Base-by-base conservation (phyloP, 805 yeast genomes). In the Teunomyces aglyptinius region DNA sequence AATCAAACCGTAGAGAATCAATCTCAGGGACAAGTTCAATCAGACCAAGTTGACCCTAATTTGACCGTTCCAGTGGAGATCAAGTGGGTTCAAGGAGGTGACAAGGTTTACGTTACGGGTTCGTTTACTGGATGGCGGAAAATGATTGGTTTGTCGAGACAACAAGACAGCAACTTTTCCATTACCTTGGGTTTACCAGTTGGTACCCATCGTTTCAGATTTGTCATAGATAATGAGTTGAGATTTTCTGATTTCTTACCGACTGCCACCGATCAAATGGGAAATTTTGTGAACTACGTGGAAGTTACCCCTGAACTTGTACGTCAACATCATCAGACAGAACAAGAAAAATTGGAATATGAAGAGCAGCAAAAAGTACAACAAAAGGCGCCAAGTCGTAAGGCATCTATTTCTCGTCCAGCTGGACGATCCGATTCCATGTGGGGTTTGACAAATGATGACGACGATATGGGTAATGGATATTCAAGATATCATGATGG, bases 101-200 rank as follows among this genome's bases (percentile, higher is more conserved):
- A 80, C 42, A 87, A 87, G 58, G 98, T 94, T 2, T 94, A 90
- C 64, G 96, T 92, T 11, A 94, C 97, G 29, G 99, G 99, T 42
- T 87, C 97, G 0, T 92, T 92, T 68, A 94, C 99, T 0, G 97
- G 96, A 3, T 94, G 99, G 98, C 76, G 97, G 55, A 92, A 91
- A 67, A 92, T 94, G 98, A 91, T 92, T 60, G 96, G 96, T 33
- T 71, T 94, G 57, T 77, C 77, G 26, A 73, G 71, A 65, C 80
- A 65, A 67, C 73, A 57, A 7, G 81, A 82, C 55, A 76, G 76
- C 18, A 72, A 75, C 32, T 84, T 85, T 57, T 73, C 81, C 38
- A 85, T 89, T 20, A 85, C 86, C 43, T 71, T 89, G 42, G 87
- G 88, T 34, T 68, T 89, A 40, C 96, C 96, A 0, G 83, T 86